phyloP scores from a whole-genome alignment of 2,329 filamentous ascomycete species.

The Ophiobolus disseminans region DNA sequence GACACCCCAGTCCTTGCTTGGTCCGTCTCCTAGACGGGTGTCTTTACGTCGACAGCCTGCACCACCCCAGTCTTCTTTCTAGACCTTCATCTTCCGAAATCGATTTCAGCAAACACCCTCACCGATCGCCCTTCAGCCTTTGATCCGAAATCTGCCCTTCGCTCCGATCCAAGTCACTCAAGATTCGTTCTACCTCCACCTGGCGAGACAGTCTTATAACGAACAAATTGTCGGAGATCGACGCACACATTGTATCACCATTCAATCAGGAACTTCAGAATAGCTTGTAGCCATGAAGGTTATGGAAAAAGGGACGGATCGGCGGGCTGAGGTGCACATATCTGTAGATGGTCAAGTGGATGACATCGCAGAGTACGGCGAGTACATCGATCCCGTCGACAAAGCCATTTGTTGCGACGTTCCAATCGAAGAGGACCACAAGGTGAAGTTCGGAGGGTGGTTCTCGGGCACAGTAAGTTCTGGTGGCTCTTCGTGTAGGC shows the following conservation, averaged over 20 bases:
- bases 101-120: no score
- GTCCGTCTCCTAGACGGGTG: no score
- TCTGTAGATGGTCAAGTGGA: constrained; percentile 30
- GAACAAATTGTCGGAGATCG: no score
- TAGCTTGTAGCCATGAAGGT: constrained; percentile 46
- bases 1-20: no score
- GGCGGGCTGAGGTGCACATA: constrained; percentile 39
- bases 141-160: not conserved
- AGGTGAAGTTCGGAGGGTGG: constrained; percentile 37
- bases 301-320: constrained; percentile 42
- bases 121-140: not conserved
- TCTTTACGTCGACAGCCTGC: no score
- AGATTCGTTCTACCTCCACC: no score
- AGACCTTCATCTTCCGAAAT: not conserved
- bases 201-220: no score
- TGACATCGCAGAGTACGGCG: constrained; percentile 42
- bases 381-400: constrained; percentile 33
- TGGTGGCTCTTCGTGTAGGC: not conserved
- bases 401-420: constrained; percentile 47
- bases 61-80: not conserved
- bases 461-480: constrained; percentile 44
- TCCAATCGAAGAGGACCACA: constrained; percentile 39
- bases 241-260: no score
- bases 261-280: no score
- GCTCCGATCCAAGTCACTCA: no score